A percentile compares a stretch with the other conserved stretches of the same genome.
These are phyloP conservation scores for Solanum virginianum DNA, from an alignment of 257 asterid genomes.

Conservation along the genomic window DNA sequence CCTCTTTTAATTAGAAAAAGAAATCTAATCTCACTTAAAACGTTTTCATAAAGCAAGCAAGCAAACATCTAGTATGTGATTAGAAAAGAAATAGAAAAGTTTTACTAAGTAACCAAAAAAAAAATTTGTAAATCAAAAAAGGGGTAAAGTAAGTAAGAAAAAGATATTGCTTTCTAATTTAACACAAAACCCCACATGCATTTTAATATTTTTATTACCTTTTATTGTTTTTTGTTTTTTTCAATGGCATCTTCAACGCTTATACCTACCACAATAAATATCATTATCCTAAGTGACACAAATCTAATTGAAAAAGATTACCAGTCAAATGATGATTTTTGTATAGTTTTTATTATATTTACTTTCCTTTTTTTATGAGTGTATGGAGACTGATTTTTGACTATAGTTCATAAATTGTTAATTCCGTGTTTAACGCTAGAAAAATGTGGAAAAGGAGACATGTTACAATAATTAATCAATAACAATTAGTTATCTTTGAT, in stretches of 20 bases:
- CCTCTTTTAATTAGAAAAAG: no score
- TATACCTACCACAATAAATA: background rate
- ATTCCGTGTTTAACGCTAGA: background rate
- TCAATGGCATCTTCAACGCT: background rate
- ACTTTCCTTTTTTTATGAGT: background rate
- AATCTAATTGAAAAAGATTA: background rate
- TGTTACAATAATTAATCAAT: background rate
- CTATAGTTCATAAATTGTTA: background rate
- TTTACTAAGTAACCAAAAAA: no score
- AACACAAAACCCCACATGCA: background rate
- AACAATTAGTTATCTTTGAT: background rate
- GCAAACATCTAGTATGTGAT: background rate
- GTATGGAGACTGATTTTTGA: background rate
- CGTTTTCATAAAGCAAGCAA: background rate
- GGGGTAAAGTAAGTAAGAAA: no score
- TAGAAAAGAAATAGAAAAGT: background rate
- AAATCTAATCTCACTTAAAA: background rate
- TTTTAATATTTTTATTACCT: background rate
- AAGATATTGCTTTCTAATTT: background rate
- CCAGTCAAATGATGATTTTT: background rate
- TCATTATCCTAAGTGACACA: background rate
- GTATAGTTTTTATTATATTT: background rate
- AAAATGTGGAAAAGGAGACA: background rate
- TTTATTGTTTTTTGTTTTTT: background rate
- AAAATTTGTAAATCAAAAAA: no score